A percentile compares a stretch with the other conserved stretches of the same genome.
Conservation (phyloP, 2,329 filamentous ascomycete genomes). For the Metarhizium album region DNA sequence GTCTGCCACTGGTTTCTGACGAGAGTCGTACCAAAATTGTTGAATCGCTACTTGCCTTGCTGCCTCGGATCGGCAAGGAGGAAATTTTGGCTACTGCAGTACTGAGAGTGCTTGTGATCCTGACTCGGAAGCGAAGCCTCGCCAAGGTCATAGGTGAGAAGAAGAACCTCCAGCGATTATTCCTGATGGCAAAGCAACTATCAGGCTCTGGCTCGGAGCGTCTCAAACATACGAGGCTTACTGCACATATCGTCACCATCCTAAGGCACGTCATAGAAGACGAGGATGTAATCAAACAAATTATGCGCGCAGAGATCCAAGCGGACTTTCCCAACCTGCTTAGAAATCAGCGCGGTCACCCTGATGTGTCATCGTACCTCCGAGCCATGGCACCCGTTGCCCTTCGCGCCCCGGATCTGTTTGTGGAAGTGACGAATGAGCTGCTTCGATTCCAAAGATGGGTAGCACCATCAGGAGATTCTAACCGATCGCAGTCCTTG, state of each 20-base stretch:
- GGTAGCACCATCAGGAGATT: constrained; percentile 27
- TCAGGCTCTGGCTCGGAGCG: constrained; percentile 67
- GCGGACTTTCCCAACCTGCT: constrained; percentile 55
- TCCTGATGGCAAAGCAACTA: constrained; percentile 91
- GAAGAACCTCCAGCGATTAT: constrained; percentile 78
- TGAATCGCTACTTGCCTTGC: constrained; percentile 65
- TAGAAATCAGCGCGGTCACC: constrained; percentile 37
- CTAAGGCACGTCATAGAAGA: constrained; percentile 92
- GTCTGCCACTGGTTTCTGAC: constrained; percentile 42
- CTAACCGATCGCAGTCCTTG: constrained; percentile 23
- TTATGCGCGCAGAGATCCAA: constrained; percentile 84
- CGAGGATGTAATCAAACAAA: constrained; percentile 77
- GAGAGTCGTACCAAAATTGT: constrained; percentile 64
- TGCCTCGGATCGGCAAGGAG: constrained; percentile 82
- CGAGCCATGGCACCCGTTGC: constrained; percentile 69
- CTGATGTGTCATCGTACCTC: constrained; percentile 64
- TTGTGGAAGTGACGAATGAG: constrained; percentile 80
- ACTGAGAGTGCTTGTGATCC: constrained; percentile 71
- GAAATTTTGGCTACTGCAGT: constrained; percentile 74
- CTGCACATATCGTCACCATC: constrained; percentile 66
- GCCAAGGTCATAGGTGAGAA: constrained; percentile 74
- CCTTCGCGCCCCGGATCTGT: constrained; percentile 71
- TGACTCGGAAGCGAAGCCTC: constrained; percentile 68
- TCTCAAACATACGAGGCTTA: constrained; percentile 45
- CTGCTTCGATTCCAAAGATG: constrained; percentile 64